Evolutionary conservation across 1,284 basidiomycete genomes (phyloP).

Genomic region (Cutaneotrichosporon dermatis): DNA sequence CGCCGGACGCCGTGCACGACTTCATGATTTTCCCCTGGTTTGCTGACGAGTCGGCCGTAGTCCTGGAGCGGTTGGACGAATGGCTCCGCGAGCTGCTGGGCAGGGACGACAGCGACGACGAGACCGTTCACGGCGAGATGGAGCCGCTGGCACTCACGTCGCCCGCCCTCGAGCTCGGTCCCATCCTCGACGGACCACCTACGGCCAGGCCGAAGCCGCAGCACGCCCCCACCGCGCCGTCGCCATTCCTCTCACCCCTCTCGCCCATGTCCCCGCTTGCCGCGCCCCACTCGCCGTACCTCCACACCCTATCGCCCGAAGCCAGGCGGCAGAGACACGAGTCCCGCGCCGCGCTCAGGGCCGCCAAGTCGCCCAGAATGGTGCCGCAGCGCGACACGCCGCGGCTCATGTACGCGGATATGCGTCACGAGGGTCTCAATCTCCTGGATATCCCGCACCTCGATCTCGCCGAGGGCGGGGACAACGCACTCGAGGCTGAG

Average conservation of each 20-base stretch:
- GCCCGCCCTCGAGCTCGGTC: not conserved
- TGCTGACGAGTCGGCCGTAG: conserved; percentile 31
- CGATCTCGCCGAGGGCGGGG: not conserved
- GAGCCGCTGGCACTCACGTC: not conserved
- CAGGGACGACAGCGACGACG: conserved; percentile 15
- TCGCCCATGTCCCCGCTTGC: not conserved
- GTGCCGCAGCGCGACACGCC: conserved; percentile 24
- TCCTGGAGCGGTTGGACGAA: conserved; percentile 35
- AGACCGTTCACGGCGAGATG: not conserved
- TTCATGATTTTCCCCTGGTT: conserved; percentile 45
- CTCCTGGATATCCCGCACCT: conserved; percentile 6
- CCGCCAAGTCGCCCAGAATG: conserved; percentile 26
- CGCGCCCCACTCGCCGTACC: conserved; percentile 7
- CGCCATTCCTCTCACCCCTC: not conserved
- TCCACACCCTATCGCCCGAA: not conserved
- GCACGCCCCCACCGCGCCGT: not conserved
- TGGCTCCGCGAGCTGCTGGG: conserved; percentile 34
- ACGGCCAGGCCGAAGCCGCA: too few relatives aligned
- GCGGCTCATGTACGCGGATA: conserved; percentile 30
- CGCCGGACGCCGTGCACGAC: conserved; percentile 40
- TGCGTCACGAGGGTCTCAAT: conserved; percentile 25
- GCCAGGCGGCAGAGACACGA: not conserved
- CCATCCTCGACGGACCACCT: not conserved
- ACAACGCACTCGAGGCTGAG: not conserved
- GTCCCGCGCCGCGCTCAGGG: conserved; percentile 13